Percentiles rank a stretch among this genome's conserved stretches.
Evolutionary conservation across 805 yeast species (phyloP).

Genomic region (Candida broadrunensis): DNA sequence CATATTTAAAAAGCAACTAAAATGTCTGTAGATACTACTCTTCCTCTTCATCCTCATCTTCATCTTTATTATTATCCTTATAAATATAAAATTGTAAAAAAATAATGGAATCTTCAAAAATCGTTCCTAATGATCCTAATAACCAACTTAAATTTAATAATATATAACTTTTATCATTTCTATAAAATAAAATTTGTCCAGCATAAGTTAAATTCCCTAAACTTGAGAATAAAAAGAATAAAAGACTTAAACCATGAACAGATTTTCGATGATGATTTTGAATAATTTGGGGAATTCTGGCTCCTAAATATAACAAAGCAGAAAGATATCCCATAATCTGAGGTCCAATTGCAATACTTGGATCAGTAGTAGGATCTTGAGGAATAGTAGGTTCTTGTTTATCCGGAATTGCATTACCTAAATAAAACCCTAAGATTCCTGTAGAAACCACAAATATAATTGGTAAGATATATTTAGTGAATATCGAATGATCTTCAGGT

Average conservation of each 20-base stretch:
- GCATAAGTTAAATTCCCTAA: constrained; percentile 77
- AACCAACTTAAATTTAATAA: constrained; percentile 70
- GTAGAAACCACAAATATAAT: constrained; percentile 58
- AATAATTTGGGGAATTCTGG: constrained; percentile 78
- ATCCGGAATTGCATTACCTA: constrained; percentile 35
- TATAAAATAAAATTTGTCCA: constrained; percentile 63
- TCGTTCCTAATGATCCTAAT: constrained; percentile 75
- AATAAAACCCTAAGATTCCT: constrained; percentile 58
- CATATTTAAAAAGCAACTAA: too few species aligned
- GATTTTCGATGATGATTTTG: constrained; percentile 78
- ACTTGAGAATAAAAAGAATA: constrained; percentile 71
- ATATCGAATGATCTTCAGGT: constrained; percentile 45
- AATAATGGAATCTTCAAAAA: constrained; percentile 64
- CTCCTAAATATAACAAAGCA: constrained; percentile 67
- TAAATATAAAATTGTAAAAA: constrained; percentile 68
- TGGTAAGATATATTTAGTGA: constrained; percentile 55
- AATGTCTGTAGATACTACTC: too few species aligned
- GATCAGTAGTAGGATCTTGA: constrained; percentile 12
- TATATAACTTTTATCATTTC: constrained; percentile 60
- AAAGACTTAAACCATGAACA: constrained; percentile 80
- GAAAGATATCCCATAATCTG: constrained; percentile 69
- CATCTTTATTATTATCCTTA: constrained; percentile 23
- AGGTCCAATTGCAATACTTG: constrained; percentile 47
- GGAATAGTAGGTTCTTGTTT: constrained; percentile 19
- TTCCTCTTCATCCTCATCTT: too few species aligned